Percentiles rank a stretch among this genome's conserved stretches.
Conservation (phyloP, 129 eudicot genomes). For the Arctium minus region DNA sequence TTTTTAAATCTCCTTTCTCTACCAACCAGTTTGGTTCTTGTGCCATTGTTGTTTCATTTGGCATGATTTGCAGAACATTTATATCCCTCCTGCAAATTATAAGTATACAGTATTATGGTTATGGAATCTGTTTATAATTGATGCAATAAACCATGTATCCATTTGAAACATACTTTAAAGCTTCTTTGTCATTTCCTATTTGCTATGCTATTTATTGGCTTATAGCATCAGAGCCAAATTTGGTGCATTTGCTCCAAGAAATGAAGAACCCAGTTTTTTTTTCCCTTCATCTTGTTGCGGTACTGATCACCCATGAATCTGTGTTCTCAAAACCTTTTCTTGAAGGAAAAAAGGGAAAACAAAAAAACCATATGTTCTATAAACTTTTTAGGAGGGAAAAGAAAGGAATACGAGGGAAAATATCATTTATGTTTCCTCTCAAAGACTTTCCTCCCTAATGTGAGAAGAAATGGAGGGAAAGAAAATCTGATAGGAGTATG, state of each 20-base stretch:
- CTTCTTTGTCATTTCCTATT: not conserved
- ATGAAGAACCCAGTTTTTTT: too few relatives aligned
- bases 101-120: slow-evolving; percentile 7
- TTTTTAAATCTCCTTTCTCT: not conserved
- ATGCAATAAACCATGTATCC: slow-evolving; percentile 9
- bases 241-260: not conserved
- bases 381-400: not conserved
- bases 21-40: slow-evolving; percentile 3
- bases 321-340: not conserved
- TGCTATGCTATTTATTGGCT: not conserved
- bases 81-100: slow-evolving; percentile 19
- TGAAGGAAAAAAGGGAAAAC: not conserved
- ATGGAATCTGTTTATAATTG: slow-evolving; percentile 10
- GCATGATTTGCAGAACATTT: slow-evolving; percentile 18
- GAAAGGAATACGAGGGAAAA: not conserved
- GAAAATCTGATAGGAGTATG: not conserved
- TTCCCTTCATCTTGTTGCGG: too few relatives aligned
- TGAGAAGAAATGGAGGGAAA: not conserved
- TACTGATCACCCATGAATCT: too few relatives aligned
- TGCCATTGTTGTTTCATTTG: slow-evolving; percentile 22
- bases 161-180: not conserved
- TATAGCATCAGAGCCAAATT: not conserved
- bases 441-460: not conserved
- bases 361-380: too few relatives aligned
- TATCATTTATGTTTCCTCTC: not conserved